Conservation (phyloP, 2,329 filamentous ascomycete species). For the Geoglossum cookeanum region DNA sequence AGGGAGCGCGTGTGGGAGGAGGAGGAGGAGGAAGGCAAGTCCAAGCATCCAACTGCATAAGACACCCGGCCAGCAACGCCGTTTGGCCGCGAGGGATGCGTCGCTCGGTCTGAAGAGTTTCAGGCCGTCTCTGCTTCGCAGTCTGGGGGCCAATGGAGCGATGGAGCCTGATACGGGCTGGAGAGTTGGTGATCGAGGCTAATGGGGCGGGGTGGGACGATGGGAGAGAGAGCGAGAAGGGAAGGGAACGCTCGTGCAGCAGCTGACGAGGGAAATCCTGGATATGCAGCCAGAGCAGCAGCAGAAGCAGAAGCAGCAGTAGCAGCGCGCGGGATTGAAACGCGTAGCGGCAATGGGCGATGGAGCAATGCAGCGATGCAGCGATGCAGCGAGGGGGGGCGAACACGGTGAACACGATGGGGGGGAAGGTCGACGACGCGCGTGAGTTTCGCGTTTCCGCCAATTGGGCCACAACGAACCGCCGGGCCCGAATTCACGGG, state of each 20-base stretch:
- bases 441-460: not conserved
- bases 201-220: not conserved
- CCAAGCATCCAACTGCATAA: not conserved
- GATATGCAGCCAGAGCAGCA: not conserved
- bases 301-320: not conserved
- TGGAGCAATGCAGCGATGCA: too few relatives aligned
- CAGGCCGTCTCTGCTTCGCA: not conserved
- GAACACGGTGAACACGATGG: too few relatives aligned
- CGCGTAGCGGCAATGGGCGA: not conserved
- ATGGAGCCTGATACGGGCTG: not conserved
- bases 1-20: not conserved
- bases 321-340: not conserved
- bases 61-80: not conserved
- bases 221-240: not conserved
- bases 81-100: not conserved
- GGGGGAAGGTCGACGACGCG: not conserved
- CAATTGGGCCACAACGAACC: not conserved
- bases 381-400: too few relatives aligned
- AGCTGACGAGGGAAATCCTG: slow-evolving; percentile 1
- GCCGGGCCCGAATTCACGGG: not conserved
- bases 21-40: not conserved
- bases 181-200: not conserved
- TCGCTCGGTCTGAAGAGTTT: not conserved
- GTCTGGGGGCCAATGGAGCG: not conserved
- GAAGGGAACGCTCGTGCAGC: not conserved